A percentile compares a stretch with the other conserved stretches of the same genome.
phyloP scores from a whole-genome alignment of 225 moss, liverwort and hornwort species.

The Sphagnum contortum region DNA sequence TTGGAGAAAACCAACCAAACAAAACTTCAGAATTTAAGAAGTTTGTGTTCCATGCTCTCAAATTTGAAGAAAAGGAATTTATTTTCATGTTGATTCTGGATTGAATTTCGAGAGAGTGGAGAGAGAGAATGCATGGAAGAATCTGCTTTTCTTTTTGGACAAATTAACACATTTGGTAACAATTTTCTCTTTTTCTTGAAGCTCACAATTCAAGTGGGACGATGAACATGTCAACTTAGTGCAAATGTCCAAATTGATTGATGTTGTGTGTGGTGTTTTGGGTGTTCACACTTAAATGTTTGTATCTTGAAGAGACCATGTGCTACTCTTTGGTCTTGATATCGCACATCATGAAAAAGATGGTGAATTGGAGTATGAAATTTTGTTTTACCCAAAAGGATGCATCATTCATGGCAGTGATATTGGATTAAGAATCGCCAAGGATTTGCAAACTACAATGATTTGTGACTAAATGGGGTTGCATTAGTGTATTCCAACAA shows the following conservation, averaged over 20 bases:
- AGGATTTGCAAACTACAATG: slow-evolving; percentile 33
- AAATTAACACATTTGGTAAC: too few relatives aligned
- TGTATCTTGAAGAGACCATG: slow-evolving; percentile 25
- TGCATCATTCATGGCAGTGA: slow-evolving; percentile 25
- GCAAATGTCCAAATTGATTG: too few relatives aligned
- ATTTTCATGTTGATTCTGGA: too few relatives aligned
- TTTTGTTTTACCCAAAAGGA: slow-evolving; percentile 34
- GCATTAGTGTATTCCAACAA: slow-evolving; percentile 8
- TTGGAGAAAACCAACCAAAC: too few relatives aligned
- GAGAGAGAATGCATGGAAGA: too few relatives aligned
- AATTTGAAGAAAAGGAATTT: too few relatives aligned
- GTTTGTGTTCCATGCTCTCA: too few relatives aligned
- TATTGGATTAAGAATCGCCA: slow-evolving; percentile 44
- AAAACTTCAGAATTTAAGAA: too few relatives aligned
- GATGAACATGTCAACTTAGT: neutral
- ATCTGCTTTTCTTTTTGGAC: too few relatives aligned
- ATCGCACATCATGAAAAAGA: slow-evolving; percentile 19
- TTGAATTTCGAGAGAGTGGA: too few relatives aligned
- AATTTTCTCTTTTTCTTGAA: too few relatives aligned
- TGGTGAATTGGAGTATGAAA: slow-evolving; percentile 27
- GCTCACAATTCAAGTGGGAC: neutral
- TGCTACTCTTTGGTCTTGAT: slow-evolving; percentile 42
- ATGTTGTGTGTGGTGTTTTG: too few relatives aligned
- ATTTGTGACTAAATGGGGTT: slow-evolving; percentile 60
- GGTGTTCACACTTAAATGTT: slow-evolving; percentile 37